phyloP scores from a whole-genome alignment of 257 asterid genomes.

The Hygrophila difformis region DNA sequence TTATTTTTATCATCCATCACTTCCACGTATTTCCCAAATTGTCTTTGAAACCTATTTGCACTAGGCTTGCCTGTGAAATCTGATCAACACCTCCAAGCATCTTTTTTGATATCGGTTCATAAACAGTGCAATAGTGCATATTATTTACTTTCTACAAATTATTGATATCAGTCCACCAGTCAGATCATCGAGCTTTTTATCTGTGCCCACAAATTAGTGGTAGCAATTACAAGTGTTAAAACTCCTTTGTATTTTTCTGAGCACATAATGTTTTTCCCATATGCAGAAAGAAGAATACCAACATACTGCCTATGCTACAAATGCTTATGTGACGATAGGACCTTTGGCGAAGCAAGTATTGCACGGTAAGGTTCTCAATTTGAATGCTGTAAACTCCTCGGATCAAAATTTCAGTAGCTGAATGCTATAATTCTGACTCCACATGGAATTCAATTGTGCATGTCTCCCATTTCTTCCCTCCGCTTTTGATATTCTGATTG shows the following conservation, averaged over 20 bases:
- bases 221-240: background rate
- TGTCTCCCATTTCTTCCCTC: no score
- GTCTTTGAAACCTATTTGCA: background rate
- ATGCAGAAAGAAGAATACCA: conserved; percentile 96
- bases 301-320: conserved; percentile 91
- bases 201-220: background rate
- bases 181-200: no score
- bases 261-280: conserved; percentile 9
- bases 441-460: no score
- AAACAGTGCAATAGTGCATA: no score
- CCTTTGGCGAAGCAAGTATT: conserved; percentile 70
- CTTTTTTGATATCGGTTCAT: conserved; percentile 12
- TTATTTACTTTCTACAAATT: no score
- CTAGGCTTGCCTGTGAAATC: no score
- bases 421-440: background rate
- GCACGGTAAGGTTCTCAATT: conserved; percentile 47
- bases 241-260: conserved; percentile 2
- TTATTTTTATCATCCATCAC: no score
- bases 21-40: background rate
- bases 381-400: conserved; percentile 2
- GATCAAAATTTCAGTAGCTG: conserved; percentile 5
- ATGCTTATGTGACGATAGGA: conserved; percentile 84
- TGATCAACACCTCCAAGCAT: no score
- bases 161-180: no score
- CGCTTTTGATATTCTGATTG: no score